Evolutionary conservation across 257 asterid species (phyloP).

Genomic region (Lycium ferocissimum): DNA sequence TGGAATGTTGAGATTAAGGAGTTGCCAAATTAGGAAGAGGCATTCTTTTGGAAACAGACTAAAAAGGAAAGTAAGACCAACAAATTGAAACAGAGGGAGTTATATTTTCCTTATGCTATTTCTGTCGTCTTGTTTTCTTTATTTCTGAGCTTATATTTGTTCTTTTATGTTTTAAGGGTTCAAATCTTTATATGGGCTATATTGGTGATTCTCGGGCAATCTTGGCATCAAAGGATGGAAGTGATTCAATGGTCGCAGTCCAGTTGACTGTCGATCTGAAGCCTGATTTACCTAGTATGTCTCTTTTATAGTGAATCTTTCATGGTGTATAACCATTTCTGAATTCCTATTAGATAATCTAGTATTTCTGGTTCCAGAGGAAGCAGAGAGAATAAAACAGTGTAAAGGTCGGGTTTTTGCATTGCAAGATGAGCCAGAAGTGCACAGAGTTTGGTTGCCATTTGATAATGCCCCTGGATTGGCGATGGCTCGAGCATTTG

Average conservation of each 20-base stretch:
- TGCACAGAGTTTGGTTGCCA: constrained; percentile 97
- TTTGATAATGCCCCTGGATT: constrained; percentile 98
- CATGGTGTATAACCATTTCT: not conserved
- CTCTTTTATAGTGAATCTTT: not conserved
- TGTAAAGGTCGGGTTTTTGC: constrained; percentile 98
- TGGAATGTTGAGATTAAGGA: too few species aligned
- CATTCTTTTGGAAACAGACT: too few species aligned
- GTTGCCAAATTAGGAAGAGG: too few species aligned
- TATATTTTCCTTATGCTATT: not conserved
- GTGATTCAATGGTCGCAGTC: constrained; percentile 71
- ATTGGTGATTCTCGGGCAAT: constrained; percentile 98
- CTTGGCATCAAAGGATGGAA: constrained; percentile 78
- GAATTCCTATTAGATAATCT: constrained; percentile 12
- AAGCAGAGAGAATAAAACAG: constrained; percentile 95
- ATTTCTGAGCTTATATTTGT: constrained; percentile 17
- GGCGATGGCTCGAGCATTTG: constrained; percentile 99
- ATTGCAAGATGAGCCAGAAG: constrained; percentile 98
- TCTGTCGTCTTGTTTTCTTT: not conserved
- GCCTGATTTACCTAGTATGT: constrained; percentile 93
- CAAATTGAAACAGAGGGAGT: too few species aligned
- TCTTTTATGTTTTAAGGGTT: constrained; percentile 56
- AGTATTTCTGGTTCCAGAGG: constrained; percentile 55
- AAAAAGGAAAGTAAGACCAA: too few species aligned
- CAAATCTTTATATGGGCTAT: constrained; percentile 80
- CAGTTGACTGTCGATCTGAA: constrained; percentile 96